These are phyloP conservation scores for Colletotrichum destructivum DNA, from an alignment of 2,329 filamentous ascomycete genomes.

Conservation along the genomic window DNA sequence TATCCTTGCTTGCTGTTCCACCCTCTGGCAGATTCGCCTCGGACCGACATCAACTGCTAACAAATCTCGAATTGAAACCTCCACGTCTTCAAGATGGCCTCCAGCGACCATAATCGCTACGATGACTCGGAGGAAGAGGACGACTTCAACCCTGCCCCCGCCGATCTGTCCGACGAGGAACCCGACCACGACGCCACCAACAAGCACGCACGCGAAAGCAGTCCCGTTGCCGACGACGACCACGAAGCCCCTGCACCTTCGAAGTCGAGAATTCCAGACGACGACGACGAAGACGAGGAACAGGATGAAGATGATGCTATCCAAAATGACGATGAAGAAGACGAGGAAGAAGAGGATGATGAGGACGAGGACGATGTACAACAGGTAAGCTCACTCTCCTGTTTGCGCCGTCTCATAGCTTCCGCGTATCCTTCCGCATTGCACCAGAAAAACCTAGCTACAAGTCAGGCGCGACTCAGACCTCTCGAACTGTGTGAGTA, in stretches of 20 bases:
- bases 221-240: conserved; percentile 56
- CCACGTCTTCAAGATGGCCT: conserved; percentile 59
- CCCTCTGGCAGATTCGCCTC: neutral
- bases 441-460: neutral
- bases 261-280: conserved; percentile 46
- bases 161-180: conserved; percentile 81
- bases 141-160: conserved; percentile 89
- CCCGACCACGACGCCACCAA: conserved; percentile 61
- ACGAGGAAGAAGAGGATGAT: conserved; percentile 59
- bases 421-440: neutral
- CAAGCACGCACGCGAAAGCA: conserved; percentile 53
- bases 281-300: conserved; percentile 59
- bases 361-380: conserved; percentile 79
- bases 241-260: conserved; percentile 51
- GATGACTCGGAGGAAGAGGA: conserved; percentile 84
- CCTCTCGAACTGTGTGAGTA: neutral
- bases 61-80: neutral
- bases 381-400: conserved; percentile 60
- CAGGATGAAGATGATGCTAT: conserved; percentile 58
- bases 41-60: neutral
- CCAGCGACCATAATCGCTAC: conserved; percentile 63
- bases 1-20: neutral
- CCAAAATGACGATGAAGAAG: conserved; percentile 53
- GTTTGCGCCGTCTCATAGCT: neutral
- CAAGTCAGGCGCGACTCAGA: neutral